Conservation (phyloP, 1,284 basidiomycete genomes). For the Irpex sp. region DNA sequence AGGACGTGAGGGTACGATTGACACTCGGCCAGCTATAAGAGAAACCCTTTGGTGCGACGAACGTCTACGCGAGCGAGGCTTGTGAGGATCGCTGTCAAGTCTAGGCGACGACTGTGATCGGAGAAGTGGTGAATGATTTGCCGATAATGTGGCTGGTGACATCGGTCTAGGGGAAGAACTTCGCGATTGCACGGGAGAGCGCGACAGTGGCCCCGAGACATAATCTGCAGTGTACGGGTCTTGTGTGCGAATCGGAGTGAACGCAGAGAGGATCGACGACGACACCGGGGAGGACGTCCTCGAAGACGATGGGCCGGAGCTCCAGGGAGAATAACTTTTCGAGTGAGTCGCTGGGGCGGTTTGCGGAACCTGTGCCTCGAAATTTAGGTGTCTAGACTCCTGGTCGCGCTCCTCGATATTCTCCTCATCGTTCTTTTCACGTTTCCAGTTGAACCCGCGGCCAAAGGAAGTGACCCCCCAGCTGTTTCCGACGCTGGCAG, state of each 20-base stretch:
- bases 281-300: slow-evolving; percentile 17
- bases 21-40: slow-evolving; percentile 74
- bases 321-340: slow-evolving; percentile 20
- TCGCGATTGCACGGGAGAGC: slow-evolving; percentile 30
- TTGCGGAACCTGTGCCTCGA: slow-evolving; percentile 9
- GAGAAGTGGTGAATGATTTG: slow-evolving; percentile 23
- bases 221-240: slow-evolving; percentile 18
- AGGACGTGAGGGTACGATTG: slow-evolving; percentile 67
- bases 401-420: slow-evolving; percentile 10
- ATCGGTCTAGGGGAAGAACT: slow-evolving; percentile 29
- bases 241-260: slow-evolving; percentile 17
- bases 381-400: slow-evolving; percentile 14
- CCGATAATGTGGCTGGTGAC: slow-evolving; percentile 21
- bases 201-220: slow-evolving; percentile 26
- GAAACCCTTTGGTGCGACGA: slow-evolving; percentile 82
- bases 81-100: slow-evolving; percentile 13
- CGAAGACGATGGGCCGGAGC: slow-evolving; percentile 20
- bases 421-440: slow-evolving; percentile 32
- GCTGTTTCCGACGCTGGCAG: slow-evolving; percentile 66
- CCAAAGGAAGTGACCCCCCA: slow-evolving; percentile 82
- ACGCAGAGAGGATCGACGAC: slow-evolving; percentile 13
- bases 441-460: slow-evolving; percentile 75
- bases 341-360: slow-evolving; percentile 5
- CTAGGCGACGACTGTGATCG: slow-evolving; percentile 40
- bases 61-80: slow-evolving; percentile 61